Percentiles rank a stretch among this genome's conserved stretches.
Evolutionary conservation across 495 filamentous ascomycete species (phyloP).

Genomic region (Chaetomium fimeti): DNA sequence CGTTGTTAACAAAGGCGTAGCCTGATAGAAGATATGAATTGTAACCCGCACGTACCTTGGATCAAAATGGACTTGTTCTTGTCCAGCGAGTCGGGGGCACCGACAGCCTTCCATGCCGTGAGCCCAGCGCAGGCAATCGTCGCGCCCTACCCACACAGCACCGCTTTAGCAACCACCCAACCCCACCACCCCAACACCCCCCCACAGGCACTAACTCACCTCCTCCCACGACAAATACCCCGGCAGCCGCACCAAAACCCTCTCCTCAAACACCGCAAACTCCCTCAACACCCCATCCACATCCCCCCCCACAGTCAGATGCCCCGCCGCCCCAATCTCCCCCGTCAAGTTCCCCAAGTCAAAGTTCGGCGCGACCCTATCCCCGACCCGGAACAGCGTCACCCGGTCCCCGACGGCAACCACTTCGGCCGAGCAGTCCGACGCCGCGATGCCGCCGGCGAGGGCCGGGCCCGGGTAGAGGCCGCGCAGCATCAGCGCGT

Average conservation of each 20-base stretch:
- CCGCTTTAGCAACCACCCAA: background rate
- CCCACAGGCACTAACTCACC: background rate
- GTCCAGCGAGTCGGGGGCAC: conserved; percentile 2
- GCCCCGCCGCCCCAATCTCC: background rate
- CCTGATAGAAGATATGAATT: background rate
- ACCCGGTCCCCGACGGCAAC: background rate
- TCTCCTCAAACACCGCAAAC: conserved; percentile 33
- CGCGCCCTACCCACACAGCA: conserved; percentile 10
- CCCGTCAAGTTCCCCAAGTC: background rate
- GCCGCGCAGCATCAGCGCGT: conserved; percentile 27
- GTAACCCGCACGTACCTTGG: background rate
- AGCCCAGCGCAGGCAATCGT: conserved; percentile 20
- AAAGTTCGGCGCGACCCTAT: background rate
- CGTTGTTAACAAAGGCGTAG: background rate
- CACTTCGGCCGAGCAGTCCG: conserved; percentile 16
- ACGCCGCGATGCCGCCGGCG: conserved; percentile 2
- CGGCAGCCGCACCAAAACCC: conserved; percentile 31
- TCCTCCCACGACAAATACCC: conserved; percentile 27
- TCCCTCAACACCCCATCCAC: conserved; percentile 36
- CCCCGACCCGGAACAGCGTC: conserved; percentile 1
- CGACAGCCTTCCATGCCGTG: conserved; percentile 23
- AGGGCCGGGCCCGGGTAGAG: background rate
- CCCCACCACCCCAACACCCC: background rate
- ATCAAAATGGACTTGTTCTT: conserved; percentile 1
- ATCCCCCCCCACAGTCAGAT: conserved; percentile 22